Conservation (phyloP, 805 yeast genomes). For the Brettanomyces sp. region DNA sequence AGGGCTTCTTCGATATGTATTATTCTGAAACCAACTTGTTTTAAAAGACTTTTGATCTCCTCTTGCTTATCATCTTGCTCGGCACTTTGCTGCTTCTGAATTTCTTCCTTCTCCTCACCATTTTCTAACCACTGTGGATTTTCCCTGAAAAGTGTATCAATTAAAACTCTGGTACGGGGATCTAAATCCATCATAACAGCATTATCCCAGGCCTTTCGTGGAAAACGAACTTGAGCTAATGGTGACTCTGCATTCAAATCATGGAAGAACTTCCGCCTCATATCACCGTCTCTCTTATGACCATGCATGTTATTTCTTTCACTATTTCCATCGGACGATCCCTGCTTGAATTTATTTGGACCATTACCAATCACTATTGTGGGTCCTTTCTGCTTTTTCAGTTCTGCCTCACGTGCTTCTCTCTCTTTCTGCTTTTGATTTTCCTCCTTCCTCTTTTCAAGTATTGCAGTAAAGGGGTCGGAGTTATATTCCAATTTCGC, state of each 20-base stretch:
- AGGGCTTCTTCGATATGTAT: conserved; percentile 68
- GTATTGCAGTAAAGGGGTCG: conserved; percentile 66
- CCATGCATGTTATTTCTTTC: neutral
- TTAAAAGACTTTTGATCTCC: conserved; percentile 6
- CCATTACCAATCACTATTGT: conserved; percentile 29
- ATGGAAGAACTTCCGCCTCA: neutral
- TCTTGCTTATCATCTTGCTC: too few species aligned
- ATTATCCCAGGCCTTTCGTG: conserved; percentile 58
- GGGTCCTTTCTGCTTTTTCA: conserved; percentile 40
- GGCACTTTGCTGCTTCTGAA: too few species aligned
- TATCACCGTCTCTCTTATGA: neutral
- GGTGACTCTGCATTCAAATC: neutral
- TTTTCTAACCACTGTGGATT: conserved; percentile 47
- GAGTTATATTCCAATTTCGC: conserved; percentile 49
- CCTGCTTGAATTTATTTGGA: neutral
- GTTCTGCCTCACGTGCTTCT: conserved; percentile 36
- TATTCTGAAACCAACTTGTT: conserved; percentile 55
- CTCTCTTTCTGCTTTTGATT: conserved; percentile 37
- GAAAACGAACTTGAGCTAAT: conserved; percentile 22
- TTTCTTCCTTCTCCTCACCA: conserved; percentile 7
- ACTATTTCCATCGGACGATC: neutral
- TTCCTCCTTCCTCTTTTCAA: conserved; percentile 44
- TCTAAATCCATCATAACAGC: conserved; percentile 64
- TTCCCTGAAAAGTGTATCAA: conserved; percentile 52
- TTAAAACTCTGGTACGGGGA: conserved; percentile 47